phyloP scores from a whole-genome alignment of 768 basidiomycete genomes.

The Hysterangium stoloniferum region DNA sequence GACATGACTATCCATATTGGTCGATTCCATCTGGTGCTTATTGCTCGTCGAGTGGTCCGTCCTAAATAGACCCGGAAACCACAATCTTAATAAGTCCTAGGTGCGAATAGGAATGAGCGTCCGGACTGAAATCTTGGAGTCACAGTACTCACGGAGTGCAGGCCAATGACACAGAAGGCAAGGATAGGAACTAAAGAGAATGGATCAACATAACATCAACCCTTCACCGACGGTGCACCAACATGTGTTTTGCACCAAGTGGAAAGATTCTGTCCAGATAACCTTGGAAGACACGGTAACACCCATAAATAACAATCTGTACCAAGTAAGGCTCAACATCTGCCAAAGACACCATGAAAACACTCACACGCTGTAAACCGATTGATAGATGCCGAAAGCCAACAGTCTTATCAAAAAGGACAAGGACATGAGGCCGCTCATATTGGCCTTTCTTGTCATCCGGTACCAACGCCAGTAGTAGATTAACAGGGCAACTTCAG shows the following conservation, averaged over 20 bases:
- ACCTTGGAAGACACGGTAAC: background rate
- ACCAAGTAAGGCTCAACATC: background rate
- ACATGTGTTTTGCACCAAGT: background rate
- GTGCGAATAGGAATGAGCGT: background rate
- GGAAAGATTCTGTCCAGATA: background rate
- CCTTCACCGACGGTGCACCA: background rate
- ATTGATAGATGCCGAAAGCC: background rate
- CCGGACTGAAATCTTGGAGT: background rate
- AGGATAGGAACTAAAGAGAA: slow-evolving; percentile 1
- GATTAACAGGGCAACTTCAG: background rate
- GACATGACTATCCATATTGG: too few species aligned
- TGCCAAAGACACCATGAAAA: background rate
- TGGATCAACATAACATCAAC: background rate
- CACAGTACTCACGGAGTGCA: background rate
- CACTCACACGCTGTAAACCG: background rate
- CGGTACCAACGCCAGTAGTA: background rate
- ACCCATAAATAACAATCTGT: background rate
- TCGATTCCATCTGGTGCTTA: background rate
- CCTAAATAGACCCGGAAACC: background rate
- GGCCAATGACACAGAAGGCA: background rate
- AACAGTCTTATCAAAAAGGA: background rate
- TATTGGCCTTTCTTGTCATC: background rate
- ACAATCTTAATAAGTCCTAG: background rate
- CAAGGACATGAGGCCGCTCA: background rate
- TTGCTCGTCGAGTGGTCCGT: background rate